Conservation (phyloP, 176 grass and related monocot genomes). For the Ampelocalamus luodianensis region DNA sequence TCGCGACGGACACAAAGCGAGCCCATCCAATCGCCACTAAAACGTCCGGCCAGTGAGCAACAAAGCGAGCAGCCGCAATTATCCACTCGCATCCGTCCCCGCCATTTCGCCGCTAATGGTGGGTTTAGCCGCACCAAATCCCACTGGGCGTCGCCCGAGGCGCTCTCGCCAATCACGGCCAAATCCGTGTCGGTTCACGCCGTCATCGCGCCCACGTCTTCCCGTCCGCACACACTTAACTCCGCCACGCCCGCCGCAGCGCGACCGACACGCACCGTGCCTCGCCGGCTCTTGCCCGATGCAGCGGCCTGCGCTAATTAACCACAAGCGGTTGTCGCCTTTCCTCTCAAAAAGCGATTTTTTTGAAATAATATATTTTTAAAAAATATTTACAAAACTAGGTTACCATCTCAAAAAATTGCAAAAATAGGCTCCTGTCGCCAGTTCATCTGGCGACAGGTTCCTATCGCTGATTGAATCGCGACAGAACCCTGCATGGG, state of each 20-base stretch:
- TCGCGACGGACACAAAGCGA: conserved; percentile 5
- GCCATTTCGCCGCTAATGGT: background rate
- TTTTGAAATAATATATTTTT: no score
- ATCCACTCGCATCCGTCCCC: conserved; percentile 18
- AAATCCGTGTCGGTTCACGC: background rate
- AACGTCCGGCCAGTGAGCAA: conserved; percentile 32
- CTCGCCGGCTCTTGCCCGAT: conserved; percentile 49
- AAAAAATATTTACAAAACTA: no score
- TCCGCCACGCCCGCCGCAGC: background rate
- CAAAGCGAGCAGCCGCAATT: conserved; percentile 3
- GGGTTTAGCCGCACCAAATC: conserved; percentile 28
- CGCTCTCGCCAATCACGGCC: background rate
- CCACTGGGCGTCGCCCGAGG: background rate
- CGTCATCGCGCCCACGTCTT: conserved; percentile 35
- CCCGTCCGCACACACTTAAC: background rate
- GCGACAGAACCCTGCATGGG: no score
- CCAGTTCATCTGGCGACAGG: no score
- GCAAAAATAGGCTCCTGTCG: no score
- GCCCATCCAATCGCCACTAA: conserved; percentile 47
- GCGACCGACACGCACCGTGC: conserved; percentile 35
- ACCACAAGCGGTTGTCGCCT: conserved; percentile 58
- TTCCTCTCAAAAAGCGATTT: no score
- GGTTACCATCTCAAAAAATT: no score
- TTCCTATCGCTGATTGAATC: no score
- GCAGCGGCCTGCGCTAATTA: conserved; percentile 43